phyloP scores from a whole-genome alignment of 2,329 filamentous ascomycete genomes.

The Paracamarosporium sp. region DNA sequence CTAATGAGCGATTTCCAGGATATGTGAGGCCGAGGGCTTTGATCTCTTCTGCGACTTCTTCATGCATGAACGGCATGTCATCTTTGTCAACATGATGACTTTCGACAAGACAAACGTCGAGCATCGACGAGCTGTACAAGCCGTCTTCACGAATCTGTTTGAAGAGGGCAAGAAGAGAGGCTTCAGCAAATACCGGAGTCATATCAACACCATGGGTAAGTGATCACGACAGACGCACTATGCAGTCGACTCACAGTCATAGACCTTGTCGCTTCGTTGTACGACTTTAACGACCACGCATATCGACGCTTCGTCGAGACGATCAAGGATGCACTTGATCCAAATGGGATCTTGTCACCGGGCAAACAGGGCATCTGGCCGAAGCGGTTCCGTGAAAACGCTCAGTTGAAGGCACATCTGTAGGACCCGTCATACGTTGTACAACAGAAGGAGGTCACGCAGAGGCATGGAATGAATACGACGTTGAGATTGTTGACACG shows the following conservation, averaged over 20 bases:
- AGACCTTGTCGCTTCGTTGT: conserved; percentile 39
- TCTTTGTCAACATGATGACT: conserved; percentile 57
- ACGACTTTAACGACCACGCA: conserved; percentile 41
- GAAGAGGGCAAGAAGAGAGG: conserved; percentile 36
- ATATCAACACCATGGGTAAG: conserved; percentile 41
- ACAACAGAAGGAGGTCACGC: neutral
- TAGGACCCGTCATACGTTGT: conserved; percentile 9
- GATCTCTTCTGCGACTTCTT: conserved; percentile 58
- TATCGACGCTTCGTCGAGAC: conserved; percentile 40
- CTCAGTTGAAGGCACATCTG: conserved; percentile 29
- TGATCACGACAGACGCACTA: neutral
- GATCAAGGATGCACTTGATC: conserved; percentile 41
- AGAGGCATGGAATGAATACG: neutral
- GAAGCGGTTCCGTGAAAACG: conserved; percentile 29
- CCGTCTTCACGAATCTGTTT: conserved; percentile 36
- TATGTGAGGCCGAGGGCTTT: conserved; percentile 52
- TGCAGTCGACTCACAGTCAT: neutral
- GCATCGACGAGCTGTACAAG: conserved; percentile 46
- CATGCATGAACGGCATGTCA: conserved; percentile 56
- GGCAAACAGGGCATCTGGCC: conserved; percentile 43
- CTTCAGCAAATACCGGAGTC: conserved; percentile 39
- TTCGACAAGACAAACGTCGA: conserved; percentile 54
- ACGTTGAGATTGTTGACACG: too few species aligned
- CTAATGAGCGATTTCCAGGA: conserved; percentile 15
- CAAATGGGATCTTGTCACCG: conserved; percentile 39